Base-by-base conservation (phyloP, 2,329 filamentous ascomycete species). In the Didymellaceae sp. region DNA sequence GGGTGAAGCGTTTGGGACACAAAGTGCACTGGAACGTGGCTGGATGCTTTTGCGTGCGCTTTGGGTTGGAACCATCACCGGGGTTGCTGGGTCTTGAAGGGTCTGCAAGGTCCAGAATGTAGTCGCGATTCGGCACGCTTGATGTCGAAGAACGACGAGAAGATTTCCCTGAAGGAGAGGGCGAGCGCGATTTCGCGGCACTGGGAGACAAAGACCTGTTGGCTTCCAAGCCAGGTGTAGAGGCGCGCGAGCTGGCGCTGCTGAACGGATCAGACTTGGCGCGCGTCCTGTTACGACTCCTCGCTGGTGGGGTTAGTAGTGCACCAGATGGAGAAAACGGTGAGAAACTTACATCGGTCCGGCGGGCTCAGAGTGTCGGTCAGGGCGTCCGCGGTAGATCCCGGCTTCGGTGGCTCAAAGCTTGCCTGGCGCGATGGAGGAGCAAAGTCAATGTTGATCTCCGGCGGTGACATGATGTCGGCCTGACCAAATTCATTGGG, bases 41-140 rank as follows among this genome's bases (percentile, higher is more conserved):
- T 0, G 94, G 94, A 63, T 99, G 94, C 69, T 99, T 99, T 73
- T 99, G 94, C 1, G 91, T 86, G n/a, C 94, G 86, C 71, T 94
- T 95, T 5, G 85, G 70, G 49, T 80, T 80, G 10, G 66, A 67
- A 25, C 69, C 68, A 31, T 72, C 70, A 10, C 62, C 60, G 11
- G 68, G 54, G 11, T 43, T 49, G 18, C 84, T 86, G 46, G 91
- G 88, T 55, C 93, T 88, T 33, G 91, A 88, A 0, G 92, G 92
- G 71, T 97, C 91, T 9, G 91, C 93, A 13, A 97, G 82, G 54
- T 92, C 90, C 31, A 97, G 79, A n/a, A 96, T 94, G 67, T 96
- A 88, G 64, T 88, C 86, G 31, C 86, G 82, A 57, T 84, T 79
- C 21, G 77, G 76, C 26, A 82, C 74, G 30, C 78, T 80, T 14